Conservation (phyloP, 805 yeast genomes). For the Spathaspora girioi region DNA sequence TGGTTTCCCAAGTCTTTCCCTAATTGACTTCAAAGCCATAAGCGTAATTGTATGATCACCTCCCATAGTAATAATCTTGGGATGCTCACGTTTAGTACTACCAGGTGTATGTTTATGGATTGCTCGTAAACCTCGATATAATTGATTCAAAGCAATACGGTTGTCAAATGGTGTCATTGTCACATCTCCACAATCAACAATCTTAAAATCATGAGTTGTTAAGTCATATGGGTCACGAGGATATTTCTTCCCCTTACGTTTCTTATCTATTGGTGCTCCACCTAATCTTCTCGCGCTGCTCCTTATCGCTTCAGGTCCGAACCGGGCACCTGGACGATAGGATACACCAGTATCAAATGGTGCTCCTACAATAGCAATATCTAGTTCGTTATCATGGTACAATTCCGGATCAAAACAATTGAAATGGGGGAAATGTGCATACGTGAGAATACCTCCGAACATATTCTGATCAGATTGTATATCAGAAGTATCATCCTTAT, state of each 20-base stretch:
- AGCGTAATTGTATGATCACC: constrained; percentile 60
- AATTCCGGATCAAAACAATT: constrained; percentile 42
- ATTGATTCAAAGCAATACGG: constrained; percentile 57
- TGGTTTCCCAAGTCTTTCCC: constrained; percentile 41
- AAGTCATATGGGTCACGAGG: constrained; percentile 51
- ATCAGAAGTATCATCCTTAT: constrained; percentile 33
- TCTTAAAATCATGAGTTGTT: constrained; percentile 35
- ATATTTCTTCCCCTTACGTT: constrained; percentile 33
- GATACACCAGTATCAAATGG: constrained; percentile 59
- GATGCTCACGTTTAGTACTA: background rate
- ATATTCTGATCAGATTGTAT: constrained; percentile 13
- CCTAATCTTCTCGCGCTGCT: constrained; percentile 44
- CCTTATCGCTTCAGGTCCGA: constrained; percentile 55
- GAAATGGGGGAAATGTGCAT: constrained; percentile 46
- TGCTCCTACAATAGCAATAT: constrained; percentile 57
- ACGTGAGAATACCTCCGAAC: constrained; percentile 53
- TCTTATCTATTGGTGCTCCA: constrained; percentile 15
- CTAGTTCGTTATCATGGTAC: constrained; percentile 17
- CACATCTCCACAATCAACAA: constrained; percentile 67
- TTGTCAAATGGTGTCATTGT: constrained; percentile 70
- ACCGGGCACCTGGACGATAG: constrained; percentile 55
- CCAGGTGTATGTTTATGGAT: constrained; percentile 23
- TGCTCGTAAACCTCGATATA: constrained; percentile 53
- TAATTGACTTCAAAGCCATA: constrained; percentile 49
- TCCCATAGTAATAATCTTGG: constrained; percentile 51